Evolutionary conservation across 176 grass and related monocot genomes (phyloP), one percentile per base, ranked within the genome.

Genomic region (Panicum miliaceum): DNA sequence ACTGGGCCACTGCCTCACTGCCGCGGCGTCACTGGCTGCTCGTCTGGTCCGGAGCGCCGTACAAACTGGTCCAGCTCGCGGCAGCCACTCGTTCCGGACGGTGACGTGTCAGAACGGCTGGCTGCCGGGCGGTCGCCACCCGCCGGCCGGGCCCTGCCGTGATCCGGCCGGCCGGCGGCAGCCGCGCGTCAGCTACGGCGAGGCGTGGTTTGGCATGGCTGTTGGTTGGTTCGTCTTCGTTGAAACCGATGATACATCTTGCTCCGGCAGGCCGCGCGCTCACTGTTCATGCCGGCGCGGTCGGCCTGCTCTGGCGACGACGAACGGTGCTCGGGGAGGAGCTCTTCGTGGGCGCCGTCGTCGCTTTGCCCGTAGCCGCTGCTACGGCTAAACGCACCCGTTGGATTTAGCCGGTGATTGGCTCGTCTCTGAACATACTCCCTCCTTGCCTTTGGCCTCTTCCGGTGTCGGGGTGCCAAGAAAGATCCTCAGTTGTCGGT

Each of bases 321-420:
- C 65, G 46, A 80, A 12, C 29, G 65, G 50, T 23, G 23, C 18
- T 10, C 7, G 0, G 8, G 18, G 16, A 42, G 22, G 64, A 41
- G 12, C 7, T 12, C 43, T 10, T 90, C 16, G 83, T 66, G 14
- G 14, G 22, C 12, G 58, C 64, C 88, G 84, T 81, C 77, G 29
- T 81, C 71, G 32, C 42, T 23, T 69, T 78, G 68, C 64, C 82
- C 63, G 42, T 76, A 70, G 66, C 37, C 57, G 25, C 9, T 52
- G 64, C 14, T 51, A 9, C 9, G 15, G 77, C 7, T 76, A 63
- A 3, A 41, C 50, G 27, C 32, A 5, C 25, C 61, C 46, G 22
- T 29, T 29, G 22, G 79, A 81, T 53, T 18, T 60, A 6, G 18
- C 26, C 3, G 10, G 19, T 57, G 34, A 14, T 8, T 76, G 52